phyloP scores from a whole-genome alignment of 345 rosid species.

The Cardamine chenopodiifolia region DNA sequence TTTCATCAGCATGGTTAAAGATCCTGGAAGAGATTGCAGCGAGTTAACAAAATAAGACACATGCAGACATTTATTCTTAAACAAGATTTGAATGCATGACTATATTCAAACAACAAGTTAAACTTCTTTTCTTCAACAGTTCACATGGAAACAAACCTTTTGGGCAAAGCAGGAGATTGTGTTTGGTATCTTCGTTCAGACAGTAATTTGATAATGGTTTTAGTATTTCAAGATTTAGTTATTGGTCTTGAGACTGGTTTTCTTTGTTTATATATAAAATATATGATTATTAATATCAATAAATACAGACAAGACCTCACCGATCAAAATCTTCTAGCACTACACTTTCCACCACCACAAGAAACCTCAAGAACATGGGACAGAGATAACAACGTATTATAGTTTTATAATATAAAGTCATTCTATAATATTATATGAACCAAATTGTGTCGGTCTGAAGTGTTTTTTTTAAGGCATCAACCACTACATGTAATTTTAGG shows the following conservation, averaged over 20 bases:
- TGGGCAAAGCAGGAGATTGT: slow-evolving; percentile 2
- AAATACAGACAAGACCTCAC: slow-evolving; percentile 25
- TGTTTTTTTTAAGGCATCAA: slow-evolving; percentile 27
- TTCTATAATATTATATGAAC: slow-evolving; percentile 25
- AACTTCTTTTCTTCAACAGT: neutral
- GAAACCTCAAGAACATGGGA: slow-evolving; percentile 26
- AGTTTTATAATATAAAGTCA: slow-evolving; percentile 4
- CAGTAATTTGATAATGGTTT: slow-evolving; percentile 2
- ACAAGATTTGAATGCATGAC: slow-evolving; percentile 8
- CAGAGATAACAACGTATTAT: neutral
- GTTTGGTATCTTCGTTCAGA: neutral
- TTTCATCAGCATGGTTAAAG: neutral
- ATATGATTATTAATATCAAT: neutral
- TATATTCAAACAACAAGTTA: neutral
- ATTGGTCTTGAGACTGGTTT: neutral
- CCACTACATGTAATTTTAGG: slow-evolving; percentile 40
- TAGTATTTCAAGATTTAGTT: slow-evolving; percentile 15
- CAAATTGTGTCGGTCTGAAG: slow-evolving; percentile 22
- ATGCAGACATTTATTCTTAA: neutral
- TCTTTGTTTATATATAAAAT: neutral
- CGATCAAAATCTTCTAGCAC: slow-evolving; percentile 33
- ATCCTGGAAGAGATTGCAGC: slow-evolving; percentile 14
- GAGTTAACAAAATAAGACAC: neutral
- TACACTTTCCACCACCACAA: slow-evolving; percentile 43
- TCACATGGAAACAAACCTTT: slow-evolving; percentile 23